These are phyloP conservation scores for Microstegium vimineum DNA, from an alignment of 176 grass and related monocot genomes.

Conservation along the genomic window DNA sequence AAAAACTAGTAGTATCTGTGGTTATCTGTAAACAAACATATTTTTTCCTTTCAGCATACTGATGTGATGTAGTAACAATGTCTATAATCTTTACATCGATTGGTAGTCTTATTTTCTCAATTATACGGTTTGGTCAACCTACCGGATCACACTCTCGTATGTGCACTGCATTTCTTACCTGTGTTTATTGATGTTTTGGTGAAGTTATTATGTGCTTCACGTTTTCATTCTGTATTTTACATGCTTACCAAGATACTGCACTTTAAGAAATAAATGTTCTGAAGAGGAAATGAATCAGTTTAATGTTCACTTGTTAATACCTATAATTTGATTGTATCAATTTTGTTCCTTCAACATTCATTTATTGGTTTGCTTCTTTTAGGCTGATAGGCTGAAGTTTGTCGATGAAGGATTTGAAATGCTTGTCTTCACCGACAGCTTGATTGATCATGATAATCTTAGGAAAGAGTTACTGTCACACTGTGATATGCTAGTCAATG, in stretches of 20 bases:
- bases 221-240: neutral
- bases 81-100: neutral
- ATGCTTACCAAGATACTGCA: neutral
- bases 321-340: neutral
- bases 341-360: neutral
- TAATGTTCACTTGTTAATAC: neutral
- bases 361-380: conserved; percentile 13
- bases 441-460: conserved; percentile 28
- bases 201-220: neutral
- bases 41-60: neutral
- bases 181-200: neutral
- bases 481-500: conserved; percentile 72
- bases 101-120: neutral
- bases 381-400: conserved; percentile 86
- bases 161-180: neutral
- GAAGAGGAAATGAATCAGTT: neutral
- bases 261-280: neutral
- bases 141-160: neutral
- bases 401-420: conserved; percentile 85
- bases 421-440: conserved; percentile 65
- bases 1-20: neutral
- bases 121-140: neutral
- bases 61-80: neutral
- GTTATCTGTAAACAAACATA: neutral
- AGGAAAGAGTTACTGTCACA: conserved; percentile 37